These are phyloP conservation scores for Rauvolfia tetraphylla DNA, from an alignment of 257 asterid genomes.

Conservation along the genomic window DNA sequence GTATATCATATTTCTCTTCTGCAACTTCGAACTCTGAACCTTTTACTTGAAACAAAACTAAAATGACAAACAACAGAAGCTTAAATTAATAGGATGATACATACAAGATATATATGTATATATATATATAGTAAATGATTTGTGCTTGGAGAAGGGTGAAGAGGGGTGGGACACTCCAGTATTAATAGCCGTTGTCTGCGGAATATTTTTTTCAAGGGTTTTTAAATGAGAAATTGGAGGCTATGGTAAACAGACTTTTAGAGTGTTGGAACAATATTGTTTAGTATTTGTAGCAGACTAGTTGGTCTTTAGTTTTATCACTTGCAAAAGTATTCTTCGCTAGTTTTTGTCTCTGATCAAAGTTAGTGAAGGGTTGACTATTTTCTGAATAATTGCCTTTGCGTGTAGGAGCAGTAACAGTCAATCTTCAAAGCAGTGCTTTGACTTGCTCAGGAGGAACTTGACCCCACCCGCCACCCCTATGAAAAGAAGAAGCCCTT, in stretches of 20 bases:
- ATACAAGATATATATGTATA: conserved; percentile 6
- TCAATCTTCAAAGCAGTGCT: conserved; percentile 1
- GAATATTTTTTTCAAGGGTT: conserved; percentile 11
- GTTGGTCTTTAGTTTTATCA: neutral
- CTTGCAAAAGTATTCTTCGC: too few species aligned
- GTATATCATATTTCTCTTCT: conserved; percentile 21
- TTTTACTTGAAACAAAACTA: conserved; percentile 17
- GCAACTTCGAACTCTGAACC: conserved; percentile 40
- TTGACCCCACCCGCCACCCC: neutral
- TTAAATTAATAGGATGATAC: neutral
- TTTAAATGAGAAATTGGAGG: conserved; percentile 21
- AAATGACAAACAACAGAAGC: conserved; percentile 3
- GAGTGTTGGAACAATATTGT: neutral
- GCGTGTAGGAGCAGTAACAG: neutral
- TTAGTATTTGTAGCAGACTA: conserved; percentile 4
- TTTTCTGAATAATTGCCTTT: neutral
- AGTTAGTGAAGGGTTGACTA: neutral
- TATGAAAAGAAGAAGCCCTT: neutral
- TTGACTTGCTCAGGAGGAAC: neutral
- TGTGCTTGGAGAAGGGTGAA: conserved; percentile 35
- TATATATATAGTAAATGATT: too few species aligned
- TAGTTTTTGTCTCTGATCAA: too few species aligned
- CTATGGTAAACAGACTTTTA: conserved; percentile 19
- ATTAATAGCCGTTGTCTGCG: conserved; percentile 88
- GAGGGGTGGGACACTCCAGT: conserved; percentile 53